These are phyloP conservation scores for Pulveroboletus frians DNA, from an alignment of 768 basidiomycete genomes.

Conservation along the genomic window DNA sequence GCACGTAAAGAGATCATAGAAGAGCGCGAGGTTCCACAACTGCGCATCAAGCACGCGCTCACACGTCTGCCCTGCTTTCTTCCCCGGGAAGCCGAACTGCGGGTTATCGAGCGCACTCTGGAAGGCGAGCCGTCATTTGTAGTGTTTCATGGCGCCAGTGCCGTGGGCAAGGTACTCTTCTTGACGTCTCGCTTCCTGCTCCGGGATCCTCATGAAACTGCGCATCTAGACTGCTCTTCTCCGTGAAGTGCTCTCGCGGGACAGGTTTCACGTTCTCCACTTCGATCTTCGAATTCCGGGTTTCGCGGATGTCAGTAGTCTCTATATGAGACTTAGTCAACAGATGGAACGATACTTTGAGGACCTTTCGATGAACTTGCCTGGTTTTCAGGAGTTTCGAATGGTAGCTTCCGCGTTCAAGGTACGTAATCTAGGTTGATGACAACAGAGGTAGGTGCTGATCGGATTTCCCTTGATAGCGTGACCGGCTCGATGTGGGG, in stretches of 20 bases:
- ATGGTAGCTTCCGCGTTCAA: slow-evolving; percentile 78
- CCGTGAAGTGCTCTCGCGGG: slow-evolving; percentile 66
- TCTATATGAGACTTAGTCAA: slow-evolving; percentile 70
- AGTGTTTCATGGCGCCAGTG: slow-evolving; percentile 73
- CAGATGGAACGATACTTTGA: slow-evolving; percentile 83
- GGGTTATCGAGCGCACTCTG: slow-evolving; percentile 58
- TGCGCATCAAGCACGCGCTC: slow-evolving; percentile 72
- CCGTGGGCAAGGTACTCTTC: slow-evolving; percentile 66
- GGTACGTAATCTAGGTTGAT: slow-evolving; percentile 33
- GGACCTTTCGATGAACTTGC: slow-evolving; percentile 49
- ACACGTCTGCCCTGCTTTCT: slow-evolving; percentile 72
- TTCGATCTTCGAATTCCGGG: slow-evolving; percentile 82
- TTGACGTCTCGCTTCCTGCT: neutral
- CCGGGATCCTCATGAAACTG: neutral
- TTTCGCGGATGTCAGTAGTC: slow-evolving; percentile 73
- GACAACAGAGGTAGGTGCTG: neutral
- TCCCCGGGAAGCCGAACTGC: slow-evolving; percentile 60
- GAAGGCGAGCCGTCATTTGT: slow-evolving; percentile 74
- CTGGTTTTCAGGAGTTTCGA: slow-evolving; percentile 68
- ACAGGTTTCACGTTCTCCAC: slow-evolving; percentile 72
- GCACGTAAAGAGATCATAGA: slow-evolving; percentile 71
- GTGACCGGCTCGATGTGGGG: slow-evolving; percentile 72
- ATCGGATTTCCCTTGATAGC: slow-evolving; percentile 36
- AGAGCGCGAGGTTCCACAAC: slow-evolving; percentile 57
- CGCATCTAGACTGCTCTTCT: slow-evolving; percentile 62